phyloP scores from a whole-genome alignment of 306 rosid genomes.

The Vachellia collinsii region DNA sequence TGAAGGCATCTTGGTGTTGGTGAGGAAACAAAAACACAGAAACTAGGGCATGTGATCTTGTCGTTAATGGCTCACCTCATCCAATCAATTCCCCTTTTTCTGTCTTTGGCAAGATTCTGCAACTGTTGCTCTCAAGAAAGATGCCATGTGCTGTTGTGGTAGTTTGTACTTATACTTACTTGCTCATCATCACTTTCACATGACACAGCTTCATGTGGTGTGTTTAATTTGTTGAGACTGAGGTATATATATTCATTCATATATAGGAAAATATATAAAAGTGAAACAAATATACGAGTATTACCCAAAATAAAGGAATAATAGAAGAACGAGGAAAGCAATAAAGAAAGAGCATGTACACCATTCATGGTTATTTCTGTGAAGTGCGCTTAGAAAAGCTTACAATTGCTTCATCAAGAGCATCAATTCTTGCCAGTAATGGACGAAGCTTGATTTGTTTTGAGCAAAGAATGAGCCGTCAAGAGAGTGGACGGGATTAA shows the following conservation, averaged over 20 bases:
- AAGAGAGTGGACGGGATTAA: not conserved
- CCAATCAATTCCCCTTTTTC: not conserved
- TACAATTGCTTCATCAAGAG: not conserved
- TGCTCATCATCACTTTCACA: not conserved
- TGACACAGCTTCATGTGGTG: not conserved
- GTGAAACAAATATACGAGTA: no score
- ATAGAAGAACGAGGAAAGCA: no score
- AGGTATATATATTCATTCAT: no score
- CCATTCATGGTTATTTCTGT: no score
- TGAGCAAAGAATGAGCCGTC: not conserved
- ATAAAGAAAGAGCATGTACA: no score
- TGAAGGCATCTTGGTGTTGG: no score
- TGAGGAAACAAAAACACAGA: no score
- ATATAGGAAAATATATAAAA: no score
- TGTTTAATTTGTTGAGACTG: no score
- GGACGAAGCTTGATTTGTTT: not conserved
- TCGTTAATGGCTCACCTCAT: not conserved
- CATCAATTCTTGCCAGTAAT: not conserved
- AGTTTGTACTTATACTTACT: not conserved
- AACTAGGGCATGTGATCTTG: constrained; percentile 39
- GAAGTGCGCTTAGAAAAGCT: no score
- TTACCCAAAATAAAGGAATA: no score
- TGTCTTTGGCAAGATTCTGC: not conserved
- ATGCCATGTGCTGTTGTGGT: constrained; percentile 4
- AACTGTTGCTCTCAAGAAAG: constrained; percentile 36